Base-by-base conservation (phyloP, 1,284 basidiomycete species). In the Melampsora larici-populina region DNA sequence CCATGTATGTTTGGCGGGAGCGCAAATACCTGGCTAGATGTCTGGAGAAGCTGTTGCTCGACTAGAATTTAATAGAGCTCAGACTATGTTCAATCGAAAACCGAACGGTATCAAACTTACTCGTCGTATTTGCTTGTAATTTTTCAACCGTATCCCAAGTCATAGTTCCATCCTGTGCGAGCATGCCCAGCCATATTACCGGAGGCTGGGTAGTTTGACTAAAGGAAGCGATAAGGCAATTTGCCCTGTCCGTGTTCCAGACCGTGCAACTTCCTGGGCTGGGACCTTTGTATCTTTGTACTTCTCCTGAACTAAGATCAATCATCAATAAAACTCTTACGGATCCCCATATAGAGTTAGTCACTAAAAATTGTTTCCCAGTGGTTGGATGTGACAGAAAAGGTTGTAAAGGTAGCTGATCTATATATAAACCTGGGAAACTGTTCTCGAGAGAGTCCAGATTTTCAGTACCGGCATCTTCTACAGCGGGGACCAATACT, bases 391-490 rank as follows among this genome's bases (percentile, higher is more conserved):
- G 33, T 7, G 26, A 79, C 17, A 89, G 79, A 79, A 88, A 87
- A 0, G 88, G 86, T 4, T 81, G 82, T 0, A 83, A 63, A 0
- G 86, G 84, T n/a, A 90, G 82, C 74, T 86, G 85, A 26, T 87
- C 86, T 2, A 87, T 84, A 80, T 89, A 92, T 1, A 92, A 82
- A 0, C 91, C 90, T 0, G 90, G 89, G 81, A 90, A 91, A 0
- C 82, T 85, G 40, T 84, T 83, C 2, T 80, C 63, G 24, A 24
- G 18, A 15, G 51, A 24, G 51, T 55, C 24, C 18, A 21, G 5
- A 55, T 18, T 29, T 7, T 49, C 62, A 0, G 81, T 72, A 5
- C 17, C 63, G 5, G 86, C 85, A 1, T 84, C 83, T 73, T 82
- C 85, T 17, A 89, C 85, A 1, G 83, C 78, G 11, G 86, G 85